These are phyloP conservation scores for Elaeagnus macrophylla DNA, from an alignment of 306 rosid species.

Conservation along the genomic window DNA sequence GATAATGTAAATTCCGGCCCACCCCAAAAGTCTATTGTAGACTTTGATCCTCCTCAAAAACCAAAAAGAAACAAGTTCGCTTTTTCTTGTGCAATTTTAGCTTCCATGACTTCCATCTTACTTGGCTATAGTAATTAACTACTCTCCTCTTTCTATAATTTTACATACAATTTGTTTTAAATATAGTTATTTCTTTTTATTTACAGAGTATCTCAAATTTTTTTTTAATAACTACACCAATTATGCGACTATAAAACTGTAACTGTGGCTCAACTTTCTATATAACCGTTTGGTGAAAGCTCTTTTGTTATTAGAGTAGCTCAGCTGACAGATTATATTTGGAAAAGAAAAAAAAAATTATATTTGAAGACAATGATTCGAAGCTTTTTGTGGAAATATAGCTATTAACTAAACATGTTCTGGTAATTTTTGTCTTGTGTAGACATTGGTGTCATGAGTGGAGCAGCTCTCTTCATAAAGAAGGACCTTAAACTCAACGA, in stretches of 20 bases:
- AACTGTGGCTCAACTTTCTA: too few relatives aligned
- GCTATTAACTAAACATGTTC: too few relatives aligned
- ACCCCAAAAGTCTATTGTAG: slow-evolving; percentile 20
- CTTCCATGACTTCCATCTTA: slow-evolving; percentile 74
- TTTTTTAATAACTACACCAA: too few relatives aligned
- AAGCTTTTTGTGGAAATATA: too few relatives aligned
- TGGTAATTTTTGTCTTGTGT: background rate
- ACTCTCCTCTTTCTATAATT: background rate
- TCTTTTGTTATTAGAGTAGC: too few relatives aligned
- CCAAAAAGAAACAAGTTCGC: slow-evolving; percentile 53
- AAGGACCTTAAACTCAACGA: slow-evolving; percentile 44
- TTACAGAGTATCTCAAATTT: too few relatives aligned
- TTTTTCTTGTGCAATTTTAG: slow-evolving; percentile 53
- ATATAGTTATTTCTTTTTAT: background rate
- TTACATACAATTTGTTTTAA: too few relatives aligned
- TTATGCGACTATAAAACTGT: too few relatives aligned
- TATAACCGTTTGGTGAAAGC: too few relatives aligned
- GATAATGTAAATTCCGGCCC: slow-evolving; percentile 17
- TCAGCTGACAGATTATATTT: too few relatives aligned
- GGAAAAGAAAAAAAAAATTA: too few relatives aligned
- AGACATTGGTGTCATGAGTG: slow-evolving; percentile 97
- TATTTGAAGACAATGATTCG: too few relatives aligned
- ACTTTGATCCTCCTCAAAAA: slow-evolving; percentile 44
- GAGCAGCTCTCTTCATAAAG: slow-evolving; percentile 53
- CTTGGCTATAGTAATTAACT: slow-evolving; percentile 64